These are phyloP conservation scores for Hordeum pubiflorum DNA, from an alignment of 202 grass and related monocot genomes.

Conservation along the genomic window DNA sequence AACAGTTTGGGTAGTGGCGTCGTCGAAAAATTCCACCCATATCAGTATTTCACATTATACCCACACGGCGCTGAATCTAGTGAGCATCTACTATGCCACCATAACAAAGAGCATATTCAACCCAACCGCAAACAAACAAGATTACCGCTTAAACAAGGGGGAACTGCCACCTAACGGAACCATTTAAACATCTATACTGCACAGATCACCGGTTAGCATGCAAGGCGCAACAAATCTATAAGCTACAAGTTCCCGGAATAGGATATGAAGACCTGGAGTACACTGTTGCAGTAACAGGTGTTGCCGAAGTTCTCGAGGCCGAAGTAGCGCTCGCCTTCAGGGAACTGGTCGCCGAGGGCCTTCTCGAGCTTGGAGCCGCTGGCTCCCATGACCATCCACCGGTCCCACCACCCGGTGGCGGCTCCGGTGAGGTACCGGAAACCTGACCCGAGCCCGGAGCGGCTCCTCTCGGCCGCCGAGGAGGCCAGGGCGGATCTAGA, in stretches of 20 bases:
- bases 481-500: slow-evolving; percentile 37
- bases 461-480: slow-evolving; percentile 58
- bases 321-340: slow-evolving; percentile 95
- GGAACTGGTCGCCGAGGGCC: slow-evolving; percentile 89
- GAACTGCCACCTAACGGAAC: not conserved
- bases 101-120: not conserved
- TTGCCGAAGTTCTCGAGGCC: slow-evolving; percentile 95
- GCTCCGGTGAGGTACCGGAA: slow-evolving; percentile 68
- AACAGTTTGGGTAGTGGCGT: not conserved
- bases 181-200: not conserved
- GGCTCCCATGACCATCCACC: slow-evolving; percentile 87
- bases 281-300: slow-evolving; percentile 98
- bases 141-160: not conserved
- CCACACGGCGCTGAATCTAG: not conserved
- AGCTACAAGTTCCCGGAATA: not conserved
- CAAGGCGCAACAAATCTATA: slow-evolving; percentile 15
- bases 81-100: not conserved
- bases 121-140: not conserved
- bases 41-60: not conserved
- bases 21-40: not conserved
- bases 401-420: slow-evolving; percentile 91
- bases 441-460: slow-evolving; percentile 59
- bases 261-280: slow-evolving; percentile 50
- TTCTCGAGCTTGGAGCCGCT: slow-evolving; percentile 94
- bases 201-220: not conserved